Base-by-base conservation (phyloP, 345 rosid species). In the Rhodomyrtus tomentosa region DNA sequence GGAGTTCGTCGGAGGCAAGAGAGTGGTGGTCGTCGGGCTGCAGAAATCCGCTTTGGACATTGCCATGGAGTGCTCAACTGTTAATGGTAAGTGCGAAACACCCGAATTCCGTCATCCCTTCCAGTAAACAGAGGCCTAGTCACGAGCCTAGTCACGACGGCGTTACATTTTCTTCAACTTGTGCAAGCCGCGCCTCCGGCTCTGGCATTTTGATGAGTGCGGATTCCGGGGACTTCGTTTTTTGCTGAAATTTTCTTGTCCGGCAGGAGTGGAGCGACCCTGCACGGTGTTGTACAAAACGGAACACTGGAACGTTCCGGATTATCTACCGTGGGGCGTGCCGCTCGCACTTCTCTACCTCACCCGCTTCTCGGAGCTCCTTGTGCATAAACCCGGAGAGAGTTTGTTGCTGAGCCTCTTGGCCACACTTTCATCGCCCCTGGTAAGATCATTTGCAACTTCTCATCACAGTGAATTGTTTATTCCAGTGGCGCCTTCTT, bases 321-420 rank as follows among this genome's bases (percentile, higher is more conserved):
- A 88, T 52, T 85, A 87, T 86, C 32, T 82, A 38, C 92, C 93
- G n/a, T 90, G 93, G 92, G 91, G 93, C 22, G 54, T 92, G 25
- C 84, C 92, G 42, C 22, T 91, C 0, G 80, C 85, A 2, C 45
- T 27, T 72, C 42, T 92, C 55, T 91, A 90, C 83, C 73, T 91
- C 21, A 92, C 79, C 32, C 89, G 93, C 18, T 90, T 91, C 87
- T 32, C 92, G 0, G 93, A 92, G 89, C 92, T 91, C 29, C 53
- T 88, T 50, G 80, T 91, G 84, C 95, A 88, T 81, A 92, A 91
- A 55, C 94, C 93, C 20, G 89, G 92, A 22, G 91, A 92, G 82
- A 87, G 92, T 21, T n/a, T 88, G 72, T 81, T 92, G 1, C 85
- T 40, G 29, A 72, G 85, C n/a, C 81, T 89, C 16, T 68, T 88